phyloP scores from a whole-genome alignment of 495 filamentous ascomycete genomes.

The Filosporella fistucella region DNA sequence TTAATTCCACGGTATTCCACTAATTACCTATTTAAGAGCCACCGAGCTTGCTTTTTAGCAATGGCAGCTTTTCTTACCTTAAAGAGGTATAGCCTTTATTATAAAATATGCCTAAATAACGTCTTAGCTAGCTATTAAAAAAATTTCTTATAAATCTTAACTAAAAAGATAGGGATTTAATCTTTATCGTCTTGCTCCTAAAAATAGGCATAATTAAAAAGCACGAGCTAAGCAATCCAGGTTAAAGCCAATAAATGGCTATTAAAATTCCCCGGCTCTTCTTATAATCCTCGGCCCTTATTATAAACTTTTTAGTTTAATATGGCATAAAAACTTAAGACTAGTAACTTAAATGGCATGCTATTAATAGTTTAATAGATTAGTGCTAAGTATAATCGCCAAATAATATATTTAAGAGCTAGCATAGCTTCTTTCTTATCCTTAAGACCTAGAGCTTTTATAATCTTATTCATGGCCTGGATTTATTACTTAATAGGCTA shows the following conservation, averaged over 20 bases:
- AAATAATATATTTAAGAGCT: slow-evolving; percentile 14
- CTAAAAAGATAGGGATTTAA: slow-evolving; percentile 8
- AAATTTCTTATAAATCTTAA: slow-evolving; percentile 13
- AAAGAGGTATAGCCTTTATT: slow-evolving; percentile 14
- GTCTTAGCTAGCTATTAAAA: slow-evolving; percentile 17
- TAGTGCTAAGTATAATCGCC: slow-evolving; percentile 10
- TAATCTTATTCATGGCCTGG: slow-evolving; percentile 4
- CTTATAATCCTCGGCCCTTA: slow-evolving; percentile 5
- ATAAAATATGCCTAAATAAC: slow-evolving; percentile 12
- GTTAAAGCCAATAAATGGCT: slow-evolving; percentile 10
- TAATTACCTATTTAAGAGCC: slow-evolving; percentile 10
- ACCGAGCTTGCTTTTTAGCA: slow-evolving; percentile 13
- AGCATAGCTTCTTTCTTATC: slow-evolving; percentile 9
- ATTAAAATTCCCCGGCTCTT: slow-evolving; percentile 16
- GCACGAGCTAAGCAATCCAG: slow-evolving; percentile 9
- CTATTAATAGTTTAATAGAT: slow-evolving; percentile 12
- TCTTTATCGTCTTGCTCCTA: slow-evolving; percentile 10
- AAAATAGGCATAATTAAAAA: slow-evolving; percentile 12
- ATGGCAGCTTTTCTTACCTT: slow-evolving; percentile 9
- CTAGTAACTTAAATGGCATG: slow-evolving; percentile 5
- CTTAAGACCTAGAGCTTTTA: slow-evolving; percentile 2
- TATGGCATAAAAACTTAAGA: slow-evolving; percentile 15
- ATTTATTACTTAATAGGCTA: background rate
- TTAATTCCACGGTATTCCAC: slow-evolving; percentile 11
- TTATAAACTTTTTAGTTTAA: slow-evolving; percentile 8